Percentiles rank a stretch among this genome's conserved stretches.
Evolutionary conservation across 2,329 filamentous ascomycete species (phyloP).

Genomic region (Claviceps maximensis): DNA sequence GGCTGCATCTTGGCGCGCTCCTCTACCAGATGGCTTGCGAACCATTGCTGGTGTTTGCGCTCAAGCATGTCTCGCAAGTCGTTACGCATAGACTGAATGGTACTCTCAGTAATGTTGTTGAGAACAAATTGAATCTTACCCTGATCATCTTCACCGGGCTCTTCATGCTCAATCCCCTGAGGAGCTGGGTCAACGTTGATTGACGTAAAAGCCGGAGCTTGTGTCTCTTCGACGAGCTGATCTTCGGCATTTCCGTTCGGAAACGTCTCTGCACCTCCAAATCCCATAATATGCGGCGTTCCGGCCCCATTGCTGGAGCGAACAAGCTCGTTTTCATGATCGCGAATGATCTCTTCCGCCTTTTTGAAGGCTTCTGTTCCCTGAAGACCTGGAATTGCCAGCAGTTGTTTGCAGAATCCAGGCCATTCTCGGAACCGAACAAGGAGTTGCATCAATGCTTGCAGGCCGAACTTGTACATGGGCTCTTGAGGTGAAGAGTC

Average conservation of each 20-base stretch:
- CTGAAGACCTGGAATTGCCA: constrained; percentile 69
- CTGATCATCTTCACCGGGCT: constrained; percentile 72
- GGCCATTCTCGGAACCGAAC: constrained; percentile 83
- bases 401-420: constrained; percentile 76
- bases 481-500: constrained; percentile 71
- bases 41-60: constrained; percentile 84
- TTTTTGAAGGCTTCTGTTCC: constrained; percentile 75
- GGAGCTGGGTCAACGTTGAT: constrained; percentile 62
- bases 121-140: constrained; percentile 92
- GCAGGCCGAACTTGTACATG: constrained; percentile 97
- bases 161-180: constrained; percentile 54
- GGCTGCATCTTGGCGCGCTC: constrained; percentile 94
- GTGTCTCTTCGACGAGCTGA: constrained; percentile 41
- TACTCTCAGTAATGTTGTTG: constrained; percentile 90
- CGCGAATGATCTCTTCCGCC: constrained; percentile 66
- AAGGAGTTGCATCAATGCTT: constrained; percentile 82
- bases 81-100: constrained; percentile 68
- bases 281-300: constrained; percentile 21
- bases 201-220: constrained; percentile 60
- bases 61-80: constrained; percentile 71
- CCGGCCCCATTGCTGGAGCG: constrained; percentile 40
- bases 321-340: constrained; percentile 48
- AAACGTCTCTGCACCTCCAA: constrained; percentile 33
- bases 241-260: constrained; percentile 63
- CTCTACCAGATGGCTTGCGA: constrained; percentile 86